A percentile compares a stretch with the other conserved stretches of the same genome.
Evolutionary conservation across 2,329 filamentous ascomycete species (phyloP).

Genomic region (Venturia aucupariae): DNA sequence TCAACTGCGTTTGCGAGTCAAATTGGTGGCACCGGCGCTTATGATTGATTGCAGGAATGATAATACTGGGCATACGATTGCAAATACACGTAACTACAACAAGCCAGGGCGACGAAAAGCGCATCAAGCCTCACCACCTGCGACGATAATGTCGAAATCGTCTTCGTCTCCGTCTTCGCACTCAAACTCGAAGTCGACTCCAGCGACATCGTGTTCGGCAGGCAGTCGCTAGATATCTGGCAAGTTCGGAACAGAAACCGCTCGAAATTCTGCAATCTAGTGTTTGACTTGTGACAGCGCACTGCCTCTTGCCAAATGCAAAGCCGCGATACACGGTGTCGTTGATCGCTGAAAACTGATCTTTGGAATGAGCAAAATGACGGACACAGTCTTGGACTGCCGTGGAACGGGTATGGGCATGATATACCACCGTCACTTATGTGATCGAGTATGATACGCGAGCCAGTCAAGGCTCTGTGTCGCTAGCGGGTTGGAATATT

Average conservation of each 20-base stretch:
- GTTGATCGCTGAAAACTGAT: not conserved
- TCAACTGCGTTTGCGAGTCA: conserved; percentile 96
- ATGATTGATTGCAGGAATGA: conserved; percentile 40
- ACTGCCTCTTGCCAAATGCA: not conserved
- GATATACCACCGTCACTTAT: not conserved
- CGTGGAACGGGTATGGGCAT: not conserved
- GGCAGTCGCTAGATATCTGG: not conserved
- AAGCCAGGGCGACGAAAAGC: not conserved
- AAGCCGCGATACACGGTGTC: not conserved
- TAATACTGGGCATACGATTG: not conserved
- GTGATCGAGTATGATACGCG: not conserved
- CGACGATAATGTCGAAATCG: not conserved
- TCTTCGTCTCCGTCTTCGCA: not conserved
- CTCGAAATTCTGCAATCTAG: not conserved
- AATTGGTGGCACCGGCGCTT: conserved; percentile 59
- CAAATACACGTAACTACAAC: not conserved
- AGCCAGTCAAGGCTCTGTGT: not conserved
- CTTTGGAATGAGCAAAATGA: not conserved
- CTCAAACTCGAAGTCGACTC: not conserved
- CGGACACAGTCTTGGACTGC: not conserved
- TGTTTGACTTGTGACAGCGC: not conserved
- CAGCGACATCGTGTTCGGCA: not conserved
- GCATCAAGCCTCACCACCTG: not conserved
- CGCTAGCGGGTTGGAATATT: not conserved
- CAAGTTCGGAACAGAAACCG: not conserved